Percentiles rank a stretch among this genome's conserved stretches.
phyloP scores from a whole-genome alignment of 75 land plant genomes.

The Pinus taeda region DNA sequence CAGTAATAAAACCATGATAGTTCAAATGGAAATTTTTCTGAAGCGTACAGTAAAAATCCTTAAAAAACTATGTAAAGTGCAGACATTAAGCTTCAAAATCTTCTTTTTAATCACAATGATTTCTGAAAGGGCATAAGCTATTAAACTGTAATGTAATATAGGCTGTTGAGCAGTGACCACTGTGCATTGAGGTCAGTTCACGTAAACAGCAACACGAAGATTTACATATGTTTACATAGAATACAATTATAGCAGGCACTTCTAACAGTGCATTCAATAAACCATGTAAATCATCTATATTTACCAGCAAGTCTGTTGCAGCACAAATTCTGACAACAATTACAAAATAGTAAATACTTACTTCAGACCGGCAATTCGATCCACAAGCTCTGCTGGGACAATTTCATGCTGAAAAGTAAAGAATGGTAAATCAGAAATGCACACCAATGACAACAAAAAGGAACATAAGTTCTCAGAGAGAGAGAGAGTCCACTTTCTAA shows the following conservation, averaged over 20 bases:
- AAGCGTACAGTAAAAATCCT: neutral
- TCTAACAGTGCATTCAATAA: neutral
- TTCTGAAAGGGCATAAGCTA: neutral
- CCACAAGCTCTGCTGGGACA: constrained; percentile 91
- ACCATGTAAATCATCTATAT: neutral
- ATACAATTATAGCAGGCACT: neutral
- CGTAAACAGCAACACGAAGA: neutral
- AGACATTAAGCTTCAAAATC: neutral
- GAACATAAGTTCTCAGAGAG: neutral
- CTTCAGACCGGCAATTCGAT: constrained; percentile 94
- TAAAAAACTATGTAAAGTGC: neutral
- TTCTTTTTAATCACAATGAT: no score
- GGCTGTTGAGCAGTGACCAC: neutral
- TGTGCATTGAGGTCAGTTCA: neutral
- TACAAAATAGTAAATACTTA: constrained; percentile 14
- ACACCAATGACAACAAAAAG: neutral
- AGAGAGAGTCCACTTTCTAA: no score
- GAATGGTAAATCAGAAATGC: constrained; percentile 6
- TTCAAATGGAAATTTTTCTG: neutral
- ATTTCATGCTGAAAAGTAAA: constrained; percentile 81
- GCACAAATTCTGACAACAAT: no score
- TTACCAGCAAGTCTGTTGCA: neutral
- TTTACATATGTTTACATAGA: neutral
- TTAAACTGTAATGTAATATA: neutral
- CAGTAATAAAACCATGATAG: neutral